phyloP scores from a whole-genome alignment of 352 stramenopile species.

The Pythium insidiosum region DNA sequence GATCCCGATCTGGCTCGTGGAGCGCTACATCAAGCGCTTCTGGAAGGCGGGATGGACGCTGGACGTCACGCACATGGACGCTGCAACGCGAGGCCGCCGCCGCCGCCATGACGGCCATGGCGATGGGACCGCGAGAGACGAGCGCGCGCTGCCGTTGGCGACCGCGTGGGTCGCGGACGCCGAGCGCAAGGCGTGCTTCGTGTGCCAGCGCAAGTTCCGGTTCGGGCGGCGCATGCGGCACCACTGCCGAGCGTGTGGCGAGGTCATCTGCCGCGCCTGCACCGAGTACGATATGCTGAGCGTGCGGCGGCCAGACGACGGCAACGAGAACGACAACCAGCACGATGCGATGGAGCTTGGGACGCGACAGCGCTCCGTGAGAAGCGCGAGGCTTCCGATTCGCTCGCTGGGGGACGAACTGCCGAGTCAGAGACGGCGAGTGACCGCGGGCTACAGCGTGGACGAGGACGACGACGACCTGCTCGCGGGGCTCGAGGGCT shows the following conservation, averaged over 20 bases:
- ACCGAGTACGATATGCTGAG: constrained; percentile 19
- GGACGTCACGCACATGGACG: too few species aligned
- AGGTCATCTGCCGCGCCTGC: constrained; percentile 13
- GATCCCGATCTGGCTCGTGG: constrained; percentile 42
- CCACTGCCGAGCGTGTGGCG: constrained; percentile 52
- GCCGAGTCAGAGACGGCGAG: too few species aligned
- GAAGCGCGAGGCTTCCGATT: not conserved
- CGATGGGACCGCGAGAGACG: constrained; percentile 8
- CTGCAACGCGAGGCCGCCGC: not conserved
- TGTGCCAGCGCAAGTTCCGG: constrained; percentile 61
- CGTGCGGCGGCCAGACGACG: too few species aligned
- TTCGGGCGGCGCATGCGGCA: constrained; percentile 49
- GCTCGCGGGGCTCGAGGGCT: constrained; percentile 4
- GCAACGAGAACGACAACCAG: too few species aligned
- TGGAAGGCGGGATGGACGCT: constrained; percentile 27
- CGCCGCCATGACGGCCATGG: not conserved
- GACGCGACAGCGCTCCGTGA: too few species aligned
- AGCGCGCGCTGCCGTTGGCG: constrained; percentile 46
- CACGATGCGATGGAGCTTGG: too few species aligned
- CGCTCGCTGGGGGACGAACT: not conserved
- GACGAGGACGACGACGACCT: constrained; percentile 12
- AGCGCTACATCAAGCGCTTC: constrained; percentile 54
- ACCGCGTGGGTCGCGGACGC: constrained; percentile 54
- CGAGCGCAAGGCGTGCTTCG: constrained; percentile 33
- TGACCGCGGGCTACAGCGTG: too few species aligned